A percentile compares a stretch with the other conserved stretches of the same genome.
Conservation (phyloP, 306 rosid genomes). For the Dalbergia cochinchinensis region DNA sequence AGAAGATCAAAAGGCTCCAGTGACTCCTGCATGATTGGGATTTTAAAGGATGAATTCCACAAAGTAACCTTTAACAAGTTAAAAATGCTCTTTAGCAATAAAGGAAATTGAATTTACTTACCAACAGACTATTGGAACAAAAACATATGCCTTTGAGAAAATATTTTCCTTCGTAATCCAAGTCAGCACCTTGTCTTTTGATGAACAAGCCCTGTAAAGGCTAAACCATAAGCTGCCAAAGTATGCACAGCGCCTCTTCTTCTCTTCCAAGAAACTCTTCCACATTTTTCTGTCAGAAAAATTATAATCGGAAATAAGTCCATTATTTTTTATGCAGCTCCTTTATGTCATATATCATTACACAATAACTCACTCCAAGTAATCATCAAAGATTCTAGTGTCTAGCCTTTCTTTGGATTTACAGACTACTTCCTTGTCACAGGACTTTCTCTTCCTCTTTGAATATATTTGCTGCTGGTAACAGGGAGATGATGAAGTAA, state of each 20-base stretch:
- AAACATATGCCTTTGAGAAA: conserved; percentile 78
- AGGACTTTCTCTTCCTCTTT: conserved; percentile 46
- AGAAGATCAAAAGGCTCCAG: conserved; percentile 83
- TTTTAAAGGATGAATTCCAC: conserved; percentile 36
- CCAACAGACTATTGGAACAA: conserved; percentile 92
- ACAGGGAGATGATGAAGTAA: conserved; percentile 5
- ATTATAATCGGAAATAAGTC: conserved; percentile 38
- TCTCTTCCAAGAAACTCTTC: conserved; percentile 68
- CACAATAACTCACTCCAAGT: conserved; percentile 65
- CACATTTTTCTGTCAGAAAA: conserved; percentile 69
- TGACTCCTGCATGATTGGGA: conserved; percentile 64
- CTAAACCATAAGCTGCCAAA: conserved; percentile 79
- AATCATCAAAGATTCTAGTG: conserved; percentile 59
- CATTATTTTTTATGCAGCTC: not conserved
- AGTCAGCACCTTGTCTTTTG: conserved; percentile 66
- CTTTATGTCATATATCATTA: conserved; percentile 14
- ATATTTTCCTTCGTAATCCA: conserved; percentile 72
- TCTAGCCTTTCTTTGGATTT: conserved; percentile 49
- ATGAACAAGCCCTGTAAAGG: conserved; percentile 51
- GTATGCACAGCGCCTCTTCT: conserved; percentile 59
- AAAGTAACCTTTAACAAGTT: conserved; percentile 25
- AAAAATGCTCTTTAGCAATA: not conserved
- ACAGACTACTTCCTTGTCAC: conserved; percentile 34
- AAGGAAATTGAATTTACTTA: conserved; percentile 46
- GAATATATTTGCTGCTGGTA: conserved; percentile 45